Percentiles rank a stretch among this genome's conserved stretches.
phyloP scores from a whole-genome alignment of 768 basidiomycete species.

The Mycena polygramma region DNA sequence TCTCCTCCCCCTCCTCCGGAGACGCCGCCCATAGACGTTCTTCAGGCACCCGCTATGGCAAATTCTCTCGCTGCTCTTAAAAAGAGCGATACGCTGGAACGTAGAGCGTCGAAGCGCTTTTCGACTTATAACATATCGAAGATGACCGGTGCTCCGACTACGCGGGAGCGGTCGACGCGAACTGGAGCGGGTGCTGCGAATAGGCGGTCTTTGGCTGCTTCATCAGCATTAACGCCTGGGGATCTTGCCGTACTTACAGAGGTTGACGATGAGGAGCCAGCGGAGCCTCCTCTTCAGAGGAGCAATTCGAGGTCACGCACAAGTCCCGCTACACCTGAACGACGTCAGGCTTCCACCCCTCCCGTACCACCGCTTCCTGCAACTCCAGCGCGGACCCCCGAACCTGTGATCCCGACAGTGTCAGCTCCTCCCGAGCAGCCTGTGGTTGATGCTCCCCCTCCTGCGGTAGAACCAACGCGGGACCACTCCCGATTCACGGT shows the following conservation, averaged over 20 bases:
- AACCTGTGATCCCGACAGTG: conserved; percentile 43
- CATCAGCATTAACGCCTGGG: conserved; percentile 72
- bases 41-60: conserved; percentile 75
- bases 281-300: conserved; percentile 37
- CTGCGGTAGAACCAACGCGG: conserved; percentile 34
- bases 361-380: conserved; percentile 64
- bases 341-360: conserved; percentile 45
- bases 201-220: conserved; percentile 76
- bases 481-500: conserved; percentile 69
- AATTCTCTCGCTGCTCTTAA: conserved; percentile 90
- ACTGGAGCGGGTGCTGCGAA: conserved; percentile 59
- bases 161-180: conserved; percentile 63
- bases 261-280: conserved; percentile 73
- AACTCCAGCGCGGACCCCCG: conserved; percentile 59
- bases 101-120: conserved; percentile 95
- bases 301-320: conserved; percentile 47
- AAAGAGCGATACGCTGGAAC: conserved; percentile 86
- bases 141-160: conserved; percentile 77
- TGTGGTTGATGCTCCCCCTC: conserved; percentile 21
- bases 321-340: conserved; percentile 54
- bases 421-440: conserved; percentile 21
- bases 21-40: conserved; percentile 53
- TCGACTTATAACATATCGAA: conserved; percentile 95
- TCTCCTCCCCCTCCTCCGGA: conserved; percentile 51
- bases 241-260: conserved; percentile 84